Evolutionary conservation across 1,139 yeast genomes (phyloP).

Genomic region (Geotrichum australiense): DNA sequence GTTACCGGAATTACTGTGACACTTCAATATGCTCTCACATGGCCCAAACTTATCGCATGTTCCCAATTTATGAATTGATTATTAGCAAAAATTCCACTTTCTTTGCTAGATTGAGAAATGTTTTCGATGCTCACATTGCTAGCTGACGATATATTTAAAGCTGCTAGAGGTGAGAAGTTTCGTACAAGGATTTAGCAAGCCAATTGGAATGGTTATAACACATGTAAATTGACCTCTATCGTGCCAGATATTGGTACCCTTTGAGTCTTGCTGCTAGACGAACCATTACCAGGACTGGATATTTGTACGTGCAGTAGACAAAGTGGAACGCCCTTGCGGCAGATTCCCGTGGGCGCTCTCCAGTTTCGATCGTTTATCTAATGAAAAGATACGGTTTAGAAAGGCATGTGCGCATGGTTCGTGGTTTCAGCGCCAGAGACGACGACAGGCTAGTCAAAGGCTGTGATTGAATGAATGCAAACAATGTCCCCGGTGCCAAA

Average conservation of each 20-base stretch:
- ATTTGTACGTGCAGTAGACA: slow-evolving; percentile 47
- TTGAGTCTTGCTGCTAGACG: slow-evolving; percentile 83
- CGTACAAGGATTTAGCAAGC: slow-evolving; percentile 30
- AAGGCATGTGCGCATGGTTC: slow-evolving; percentile 31
- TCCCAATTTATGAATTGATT: slow-evolving; percentile 35
- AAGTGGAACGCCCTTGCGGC: slow-evolving; percentile 35
- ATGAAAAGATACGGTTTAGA: slow-evolving; percentile 34
- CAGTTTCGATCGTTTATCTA: slow-evolving; percentile 35
- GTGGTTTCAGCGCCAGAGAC: slow-evolving; percentile 29
- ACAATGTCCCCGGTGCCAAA: slow-evolving; percentile 23
- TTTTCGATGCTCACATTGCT: slow-evolving; percentile 52
- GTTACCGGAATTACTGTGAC: slow-evolving; percentile 31
- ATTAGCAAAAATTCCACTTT: slow-evolving; percentile 32
- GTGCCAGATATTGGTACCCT: slow-evolving; percentile 96
- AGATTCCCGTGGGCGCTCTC: slow-evolving; percentile 32
- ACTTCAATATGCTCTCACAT: slow-evolving; percentile 28
- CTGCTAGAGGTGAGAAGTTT: slow-evolving; percentile 34
- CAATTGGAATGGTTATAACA: slow-evolving; percentile 91
- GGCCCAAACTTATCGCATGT: slow-evolving; percentile 34
- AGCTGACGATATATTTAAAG: slow-evolving; percentile 56
- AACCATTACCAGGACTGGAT: slow-evolving; percentile 88
- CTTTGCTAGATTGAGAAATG: slow-evolving; percentile 33
- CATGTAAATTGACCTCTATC: slow-evolving; percentile 93
- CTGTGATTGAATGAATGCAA: slow-evolving; percentile 23
- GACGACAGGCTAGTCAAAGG: slow-evolving; percentile 24